Evolutionary conservation across 192 early-diverging fungal species (phyloP), one percentile per base, ranked within the genome.

Genomic region (Backusella psychrophila): DNA sequence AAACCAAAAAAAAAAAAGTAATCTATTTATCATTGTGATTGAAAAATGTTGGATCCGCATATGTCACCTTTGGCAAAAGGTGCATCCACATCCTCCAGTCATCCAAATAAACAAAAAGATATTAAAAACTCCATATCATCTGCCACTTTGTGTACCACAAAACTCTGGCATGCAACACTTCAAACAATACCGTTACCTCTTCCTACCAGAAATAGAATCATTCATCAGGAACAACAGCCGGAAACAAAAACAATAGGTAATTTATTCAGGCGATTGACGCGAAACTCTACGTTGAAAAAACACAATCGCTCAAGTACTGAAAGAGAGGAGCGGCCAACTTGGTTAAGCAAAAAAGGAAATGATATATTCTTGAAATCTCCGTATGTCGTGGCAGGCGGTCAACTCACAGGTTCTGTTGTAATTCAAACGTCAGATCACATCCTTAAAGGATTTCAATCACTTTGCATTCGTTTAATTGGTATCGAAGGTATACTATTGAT

Each of bases 331-430:
- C 17, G 70, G 5, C 42, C 74, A 33, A 9, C 29, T 49, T 75
- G 74, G 74, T 65, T 75, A 68, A 6, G 38, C 12, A 75, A 72
- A 72, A 72, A 72, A 26, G 71, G 68, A 69, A 33, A 59, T 49
- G 63, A 29, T 2, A 67, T 79, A 11, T 79, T 70, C 34, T 41
- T 79, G 29, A 79, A 74, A 70, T 65, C 78, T 38, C 73, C 78
- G 15, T 65, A 75, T 65, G 73, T 70, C 6, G 46, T 79, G 8
- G 69, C 66, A 21, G 73, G 73, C 21, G 78, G 73, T 6, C 21
- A 68, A 34, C 36, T 79, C 6, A 26, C n/a, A 6, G 78, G 78
- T 14, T 75, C 65, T 11, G 11, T 75, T 31, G 42, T 66, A 17
- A 59, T 79, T 42, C 14, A 73, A 52, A 26, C 74, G 5, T 36